Base-by-base conservation (phyloP, 495 filamentous ascomycete species). In the Aspergillus homomorphus region DNA sequence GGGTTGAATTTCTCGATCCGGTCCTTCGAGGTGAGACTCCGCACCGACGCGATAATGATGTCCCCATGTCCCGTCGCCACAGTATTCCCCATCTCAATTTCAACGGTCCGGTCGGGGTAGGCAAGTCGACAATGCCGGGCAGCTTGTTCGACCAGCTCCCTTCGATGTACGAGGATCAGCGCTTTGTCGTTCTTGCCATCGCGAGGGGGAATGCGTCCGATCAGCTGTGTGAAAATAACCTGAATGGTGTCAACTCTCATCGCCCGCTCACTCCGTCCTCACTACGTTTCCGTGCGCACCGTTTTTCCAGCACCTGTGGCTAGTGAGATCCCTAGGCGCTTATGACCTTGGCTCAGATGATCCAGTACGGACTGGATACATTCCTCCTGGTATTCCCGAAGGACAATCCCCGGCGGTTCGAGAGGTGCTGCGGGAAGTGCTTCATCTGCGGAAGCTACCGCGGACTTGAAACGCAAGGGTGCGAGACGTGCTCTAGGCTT, bases 281-380 rank as follows among this genome's bases (percentile, higher is more conserved):
- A 22, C 19, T 22, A 9, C 10, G 1, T 21, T 48, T 16, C 16
- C 16, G 19, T 21, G 62, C 77, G 44, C 73, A 91, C 91, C 3
- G 94, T 98, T 69, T 99, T 99, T 4, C 94, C 94, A 58, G 88
- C 82, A 0, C 94, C 94, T 5, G 94, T 98, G 10, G 94, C 94
- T 46, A 99, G 67, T 0, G 94, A 98, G 5, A 99, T 80, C 0
- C 91, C 95, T 8, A 98, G 73, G 10, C 94, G 83, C 60, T 87
- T 89, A 63, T 93, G 84, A 3, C 94, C 95, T 23, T 84, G 68
- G 6, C 83, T 69, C 2, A 98, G 64, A 54, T 91, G 81, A 2
- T 77, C 69, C 15, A 98, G 73, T 10, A 99, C 89, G 0, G 92
- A 83, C 64, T 92, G 85, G 56, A 99, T 96, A 69, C 91, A 91